Evolutionary conservation across 2,329 filamentous ascomycete species (phyloP), one percentile per base, ranked within the genome.

Genomic region (Ascochyta pisi): DNA sequence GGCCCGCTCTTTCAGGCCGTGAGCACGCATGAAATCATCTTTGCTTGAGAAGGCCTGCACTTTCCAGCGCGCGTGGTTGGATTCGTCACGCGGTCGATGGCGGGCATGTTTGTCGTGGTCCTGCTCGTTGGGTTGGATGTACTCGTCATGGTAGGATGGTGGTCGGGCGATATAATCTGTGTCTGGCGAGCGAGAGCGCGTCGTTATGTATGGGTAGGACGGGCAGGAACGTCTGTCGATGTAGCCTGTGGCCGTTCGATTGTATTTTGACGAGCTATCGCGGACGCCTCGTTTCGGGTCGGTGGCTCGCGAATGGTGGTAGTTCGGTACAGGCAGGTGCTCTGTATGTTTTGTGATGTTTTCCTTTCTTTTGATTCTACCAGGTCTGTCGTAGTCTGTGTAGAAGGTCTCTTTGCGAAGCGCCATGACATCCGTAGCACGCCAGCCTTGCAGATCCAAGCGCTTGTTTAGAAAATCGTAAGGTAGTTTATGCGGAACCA

Each of bases 211-310:
- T 2, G 44, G n/a, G 6, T 54, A 29, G 8, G 45, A 50, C 0
- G 51, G 29, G 19, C 52, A 55, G 6, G 34, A 45, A 3, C 16
- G 35, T 19, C 41, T 24, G 22, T 50, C 16, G 6, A 50, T 55
- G 27, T 50, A 50, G 16, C 46, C 52, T 24, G 40, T 41, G 1
- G 52, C 51, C 45, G 44, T 50, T 27, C 52, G 46, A 13, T 35
- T 41, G 34, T 29, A 44, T 5, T 29, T 41, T 26, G 46, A 41
- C 15, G 16, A 23, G 13, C 19, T 8, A 13, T 6, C 8, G 16
- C 13, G 27, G 8, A 15, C 4, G 1, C 8, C 26, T 2, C 23
- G 7, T 2, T 55, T 35, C 1, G n/a, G 10, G 1, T 24, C 29
- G 12, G 10, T 37, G 16, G 26, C 24, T n/a, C 35, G 35, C 10